phyloP scores from a whole-genome alignment of 2,329 filamentous ascomycete genomes.

The Aspergillus caelatus region DNA sequence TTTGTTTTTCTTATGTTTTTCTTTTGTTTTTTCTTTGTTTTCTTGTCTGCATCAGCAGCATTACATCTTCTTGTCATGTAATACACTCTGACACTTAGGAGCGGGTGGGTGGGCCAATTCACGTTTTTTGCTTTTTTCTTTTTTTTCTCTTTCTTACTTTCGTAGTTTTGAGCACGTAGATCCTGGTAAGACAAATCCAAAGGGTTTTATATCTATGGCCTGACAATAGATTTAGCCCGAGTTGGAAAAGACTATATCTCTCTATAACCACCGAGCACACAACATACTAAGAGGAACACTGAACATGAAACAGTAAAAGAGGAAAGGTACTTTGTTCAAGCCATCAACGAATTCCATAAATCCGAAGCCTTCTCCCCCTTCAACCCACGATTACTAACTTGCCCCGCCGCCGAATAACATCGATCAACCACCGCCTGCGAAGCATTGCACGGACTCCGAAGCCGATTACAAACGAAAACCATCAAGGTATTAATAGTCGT shows the following conservation, averaged over 20 bases:
- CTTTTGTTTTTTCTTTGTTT: background rate
- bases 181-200: no score
- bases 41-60: background rate
- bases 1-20: background rate
- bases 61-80: no score
- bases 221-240: background rate
- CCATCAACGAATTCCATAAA: constrained; percentile 24
- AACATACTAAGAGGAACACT: background rate
- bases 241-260: background rate
- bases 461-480: constrained; percentile 21
- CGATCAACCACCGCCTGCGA: constrained; percentile 18
- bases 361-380: constrained; percentile 20
- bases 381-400: constrained; percentile 10
- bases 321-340: background rate
- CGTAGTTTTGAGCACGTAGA: background rate
- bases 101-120: background rate
- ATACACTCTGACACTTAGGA: no score
- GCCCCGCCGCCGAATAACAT: constrained; percentile 15
- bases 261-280: background rate
- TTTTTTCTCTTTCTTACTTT: background rate
- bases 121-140: background rate
- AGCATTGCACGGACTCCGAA: constrained; percentile 22
- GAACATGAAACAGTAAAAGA: background rate
- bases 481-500: constrained; percentile 14
- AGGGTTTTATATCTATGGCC: no score